These are phyloP conservation scores for Tetradesmus obliquus DNA, from an alignment of 139 green algal genomes.

Conservation along the genomic window DNA sequence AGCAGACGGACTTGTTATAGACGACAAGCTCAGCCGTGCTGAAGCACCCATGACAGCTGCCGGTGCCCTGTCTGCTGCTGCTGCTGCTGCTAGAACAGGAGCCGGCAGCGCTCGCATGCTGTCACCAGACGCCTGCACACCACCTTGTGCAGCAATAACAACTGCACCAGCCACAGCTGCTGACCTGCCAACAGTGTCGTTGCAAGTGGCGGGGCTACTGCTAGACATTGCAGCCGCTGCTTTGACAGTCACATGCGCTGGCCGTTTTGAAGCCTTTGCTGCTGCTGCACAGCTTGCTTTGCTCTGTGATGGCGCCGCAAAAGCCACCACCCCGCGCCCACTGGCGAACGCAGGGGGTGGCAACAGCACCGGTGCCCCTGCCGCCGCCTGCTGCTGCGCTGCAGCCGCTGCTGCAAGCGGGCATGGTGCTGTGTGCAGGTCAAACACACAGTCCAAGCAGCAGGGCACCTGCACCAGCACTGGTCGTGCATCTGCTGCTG, in stretches of 20 bases:
- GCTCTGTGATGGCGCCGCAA: not conserved
- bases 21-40: not conserved
- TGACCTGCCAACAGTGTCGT: no score
- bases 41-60: not conserved
- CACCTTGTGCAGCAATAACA: no score
- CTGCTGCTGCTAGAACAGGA: not conserved
- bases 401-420: not conserved
- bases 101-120: no score
- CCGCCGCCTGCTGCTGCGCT: not conserved
- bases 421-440: not conserved
- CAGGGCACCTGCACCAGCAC: not conserved
- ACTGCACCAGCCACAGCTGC: no score
- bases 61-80: not conserved
- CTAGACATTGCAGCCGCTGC: no score
- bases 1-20: not conserved
- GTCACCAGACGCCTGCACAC: no score
- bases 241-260: no score
- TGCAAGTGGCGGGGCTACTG: no score
- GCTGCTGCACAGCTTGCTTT: not conserved
- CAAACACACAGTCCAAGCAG: not conserved
- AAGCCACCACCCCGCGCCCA: not conserved
- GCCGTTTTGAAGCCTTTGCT: no score
- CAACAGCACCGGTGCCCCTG: not conserved
- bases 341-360: not conserved
- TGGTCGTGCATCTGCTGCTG: not conserved